phyloP scores from a whole-genome alignment of 768 basidiomycete species.

The Heimioporus sp. region DNA sequence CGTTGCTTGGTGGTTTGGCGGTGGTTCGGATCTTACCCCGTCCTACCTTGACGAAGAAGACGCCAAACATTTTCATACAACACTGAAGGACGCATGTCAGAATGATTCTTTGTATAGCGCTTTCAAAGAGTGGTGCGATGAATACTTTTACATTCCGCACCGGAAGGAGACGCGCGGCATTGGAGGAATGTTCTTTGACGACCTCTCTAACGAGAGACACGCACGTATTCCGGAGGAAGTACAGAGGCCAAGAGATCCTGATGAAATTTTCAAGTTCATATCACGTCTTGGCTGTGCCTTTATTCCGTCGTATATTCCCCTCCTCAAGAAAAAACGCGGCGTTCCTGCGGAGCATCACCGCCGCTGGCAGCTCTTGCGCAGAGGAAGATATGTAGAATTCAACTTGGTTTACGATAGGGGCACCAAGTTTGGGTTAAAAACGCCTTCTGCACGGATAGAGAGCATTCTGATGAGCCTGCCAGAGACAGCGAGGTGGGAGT shows the following conservation, averaged over 20 bases:
- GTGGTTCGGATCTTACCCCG: conserved; percentile 92
- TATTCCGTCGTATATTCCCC: conserved; percentile 87
- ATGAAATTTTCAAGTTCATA: conserved; percentile 77
- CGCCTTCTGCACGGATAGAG: conserved; percentile 84
- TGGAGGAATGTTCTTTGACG: conserved; percentile 97
- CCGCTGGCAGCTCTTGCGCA: conserved; percentile 89
- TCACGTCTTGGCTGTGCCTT: conserved; percentile 75
- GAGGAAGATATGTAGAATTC: conserved; percentile 95
- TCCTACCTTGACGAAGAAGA: conserved; percentile 90
- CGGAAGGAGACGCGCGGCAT: conserved; percentile 83
- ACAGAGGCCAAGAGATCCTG: conserved; percentile 53
- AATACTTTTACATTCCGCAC: conserved; percentile 94
- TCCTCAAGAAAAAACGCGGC: conserved; percentile 61
- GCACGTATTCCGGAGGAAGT: conserved; percentile 48
- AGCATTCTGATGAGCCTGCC: conserved; percentile 90
- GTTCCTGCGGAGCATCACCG: conserved; percentile 65
- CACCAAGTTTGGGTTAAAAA: conserved; percentile 83
- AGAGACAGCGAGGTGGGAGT: conserved; percentile 88
- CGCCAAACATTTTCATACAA: conserved; percentile 80
- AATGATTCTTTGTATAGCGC: conserved; percentile 65
- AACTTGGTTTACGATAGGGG: conserved; percentile 86
- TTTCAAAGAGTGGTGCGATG: conserved; percentile 97
- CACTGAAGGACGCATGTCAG: conserved; percentile 75
- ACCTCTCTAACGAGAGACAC: conserved; percentile 70
- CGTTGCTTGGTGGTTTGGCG: conserved; percentile 98